Base-by-base conservation (phyloP, 441 rosid species). In the Pelargonium australe region DNA sequence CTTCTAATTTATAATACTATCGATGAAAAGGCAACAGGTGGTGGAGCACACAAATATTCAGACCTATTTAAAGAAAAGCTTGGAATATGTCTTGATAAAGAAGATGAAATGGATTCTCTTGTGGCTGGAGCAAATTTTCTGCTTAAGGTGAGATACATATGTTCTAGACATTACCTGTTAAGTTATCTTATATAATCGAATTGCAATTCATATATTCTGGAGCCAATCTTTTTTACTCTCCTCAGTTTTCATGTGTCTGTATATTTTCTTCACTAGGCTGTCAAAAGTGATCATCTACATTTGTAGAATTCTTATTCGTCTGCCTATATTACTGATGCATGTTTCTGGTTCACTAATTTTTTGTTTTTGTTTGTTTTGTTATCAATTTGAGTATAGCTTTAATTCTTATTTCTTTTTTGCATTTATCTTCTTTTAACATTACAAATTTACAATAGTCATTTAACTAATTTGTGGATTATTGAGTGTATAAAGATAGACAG, bases 41-140 rank as follows among this genome's bases (percentile, higher is more conserved):
- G 99, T 2, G 99, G 99, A 77, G 99, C 99, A 17, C 87, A 78
- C 81, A 95, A 92, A 82, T 95, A 81, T 73, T 78, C 98, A 1
- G 98, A 92, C 73, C 85, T 95, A 63, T 95, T 95, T 79, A 95
- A 89, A 80, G 99, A 95, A 81, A 86, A 86, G 76, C 93, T 95
- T 53, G 98, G 97, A 7, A 85, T 90, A 75, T 85, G 91, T 81
- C 88, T 95, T 70, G 99, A 95, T 73, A 95, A 95, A 80, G 99
- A 95, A 82, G 99, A 90, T 82, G 99, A 95, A 80, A 95, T 95
- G 99, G 83, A 90, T 70, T 92, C 97, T 68, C 98, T 95, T 76
- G 99, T 95, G 61, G 87, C 95, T 40, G 98, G 99, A 72, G 98
- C 99, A 70, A 90, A 95, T 83, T 92, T 95, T 82, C 82, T 95